Percentiles rank a stretch among this genome's conserved stretches.
Evolutionary conservation across 1,284 basidiomycete species (phyloP).

Genomic region (Tremellales sp.): DNA sequence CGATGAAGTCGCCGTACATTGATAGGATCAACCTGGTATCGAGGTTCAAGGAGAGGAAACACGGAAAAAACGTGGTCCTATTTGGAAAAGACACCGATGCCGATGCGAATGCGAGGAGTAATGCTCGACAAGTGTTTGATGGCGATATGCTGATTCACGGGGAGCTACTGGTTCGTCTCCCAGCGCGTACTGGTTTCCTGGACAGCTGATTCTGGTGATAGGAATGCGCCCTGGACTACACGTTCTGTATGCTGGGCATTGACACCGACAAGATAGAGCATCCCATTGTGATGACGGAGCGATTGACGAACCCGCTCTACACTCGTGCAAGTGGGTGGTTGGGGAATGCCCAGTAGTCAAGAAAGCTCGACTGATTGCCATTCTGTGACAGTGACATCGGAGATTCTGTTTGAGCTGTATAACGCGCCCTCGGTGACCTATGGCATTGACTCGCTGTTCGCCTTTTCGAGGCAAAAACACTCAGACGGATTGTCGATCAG

Average conservation of each 20-base stretch:
- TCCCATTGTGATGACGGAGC: slow-evolving; percentile 91
- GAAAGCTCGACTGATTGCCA: neutral
- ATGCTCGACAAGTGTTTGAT: slow-evolving; percentile 78
- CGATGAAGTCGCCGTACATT: slow-evolving; percentile 53
- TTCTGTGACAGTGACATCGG: slow-evolving; percentile 70
- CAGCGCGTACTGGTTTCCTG: neutral
- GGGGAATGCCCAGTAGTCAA: too few relatives aligned
- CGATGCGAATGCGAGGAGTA: slow-evolving; percentile 74
- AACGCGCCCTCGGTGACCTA: slow-evolving; percentile 80
- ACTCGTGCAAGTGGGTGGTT: slow-evolving; percentile 69
- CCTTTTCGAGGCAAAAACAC: slow-evolving; percentile 59
- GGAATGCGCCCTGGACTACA: slow-evolving; percentile 93
- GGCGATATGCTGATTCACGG: slow-evolving; percentile 84
- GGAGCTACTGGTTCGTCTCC: slow-evolving; percentile 73
- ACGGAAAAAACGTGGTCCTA: slow-evolving; percentile 70
- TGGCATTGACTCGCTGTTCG: slow-evolving; percentile 88
- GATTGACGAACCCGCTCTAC: slow-evolving; percentile 83
- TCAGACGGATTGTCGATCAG: slow-evolving; percentile 69
- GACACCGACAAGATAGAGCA: slow-evolving; percentile 75
- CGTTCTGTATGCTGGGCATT: slow-evolving; percentile 81
- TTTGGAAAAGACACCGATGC: slow-evolving; percentile 80
- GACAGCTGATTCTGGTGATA: slow-evolving; percentile 40
- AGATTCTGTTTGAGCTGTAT: slow-evolving; percentile 95
- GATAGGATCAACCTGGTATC: slow-evolving; percentile 68
- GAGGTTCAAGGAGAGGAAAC: slow-evolving; percentile 82